phyloP scores from a whole-genome alignment of 352 stramenopile genomes.

The Phytophthora fragariaefolia region DNA sequence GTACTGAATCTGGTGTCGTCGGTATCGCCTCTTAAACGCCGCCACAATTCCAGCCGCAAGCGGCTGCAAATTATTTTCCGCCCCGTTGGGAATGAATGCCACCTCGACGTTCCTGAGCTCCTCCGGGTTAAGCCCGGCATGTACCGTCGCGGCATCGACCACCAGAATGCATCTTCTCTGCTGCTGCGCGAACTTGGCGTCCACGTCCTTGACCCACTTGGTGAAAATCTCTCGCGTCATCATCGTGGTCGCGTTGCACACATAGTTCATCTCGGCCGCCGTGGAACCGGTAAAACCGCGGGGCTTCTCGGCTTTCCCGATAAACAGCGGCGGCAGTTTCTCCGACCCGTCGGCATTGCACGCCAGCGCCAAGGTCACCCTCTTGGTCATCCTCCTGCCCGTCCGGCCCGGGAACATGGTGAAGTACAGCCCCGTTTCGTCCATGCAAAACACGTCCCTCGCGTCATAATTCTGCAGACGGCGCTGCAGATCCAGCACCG shows the following conservation, averaged over 20 bases:
- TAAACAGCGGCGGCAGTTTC: conserved; percentile 39
- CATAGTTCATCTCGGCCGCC: conserved; percentile 35
- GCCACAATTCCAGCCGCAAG: conserved; percentile 31
- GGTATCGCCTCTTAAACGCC: conserved; percentile 39
- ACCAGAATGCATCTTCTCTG: conserved; percentile 36
- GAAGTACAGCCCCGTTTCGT: conserved; percentile 37
- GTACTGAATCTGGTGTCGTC: conserved; percentile 38
- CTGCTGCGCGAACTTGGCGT: conserved; percentile 29
- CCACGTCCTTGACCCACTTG: conserved; percentile 39
- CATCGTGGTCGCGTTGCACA: conserved; percentile 31
- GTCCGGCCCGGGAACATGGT: conserved; percentile 31
- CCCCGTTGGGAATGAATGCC: conserved; percentile 25
- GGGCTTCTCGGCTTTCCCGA: conserved; percentile 42
- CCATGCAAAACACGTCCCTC: conserved; percentile 34
- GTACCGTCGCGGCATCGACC: conserved; percentile 34
- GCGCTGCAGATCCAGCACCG: conserved; percentile 21
- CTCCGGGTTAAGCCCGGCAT: conserved; percentile 26
- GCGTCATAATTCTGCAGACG: conserved; percentile 21
- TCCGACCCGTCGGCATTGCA: conserved; percentile 48
- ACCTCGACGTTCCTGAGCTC: conserved; percentile 38
- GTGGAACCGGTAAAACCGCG: conserved; percentile 31
- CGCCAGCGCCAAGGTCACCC: conserved; percentile 32
- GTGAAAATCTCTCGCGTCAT: conserved; percentile 46
- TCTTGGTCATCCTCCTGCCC: conserved; percentile 29
- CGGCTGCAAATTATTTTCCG: conserved; percentile 25